phyloP scores from a whole-genome alignment of 2,329 filamentous ascomycete species.

The Ceratocystis colombiana region DNA sequence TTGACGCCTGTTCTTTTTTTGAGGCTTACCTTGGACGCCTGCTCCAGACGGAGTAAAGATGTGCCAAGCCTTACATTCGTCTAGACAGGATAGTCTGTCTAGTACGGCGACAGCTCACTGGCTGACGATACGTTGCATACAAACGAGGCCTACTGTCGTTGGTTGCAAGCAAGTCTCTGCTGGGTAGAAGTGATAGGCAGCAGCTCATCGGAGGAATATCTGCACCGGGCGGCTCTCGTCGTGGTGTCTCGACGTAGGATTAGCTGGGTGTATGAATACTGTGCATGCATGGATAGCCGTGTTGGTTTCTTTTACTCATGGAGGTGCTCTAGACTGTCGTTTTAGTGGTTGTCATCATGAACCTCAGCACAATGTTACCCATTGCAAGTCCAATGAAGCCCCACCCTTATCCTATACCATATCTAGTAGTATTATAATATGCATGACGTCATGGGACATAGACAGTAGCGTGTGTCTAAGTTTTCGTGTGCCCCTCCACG shows the following conservation, averaged over 20 bases:
- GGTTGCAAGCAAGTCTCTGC: neutral
- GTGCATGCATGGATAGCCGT: neutral
- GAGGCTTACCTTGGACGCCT: neutral
- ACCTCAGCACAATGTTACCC: neutral
- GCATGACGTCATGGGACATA: neutral
- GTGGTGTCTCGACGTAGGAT: neutral
- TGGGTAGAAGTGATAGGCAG: neutral
- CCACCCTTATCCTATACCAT: conserved; percentile 11
- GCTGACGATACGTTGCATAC: conserved; percentile 8
- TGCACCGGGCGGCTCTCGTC: neutral
- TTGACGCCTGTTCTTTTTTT: neutral
- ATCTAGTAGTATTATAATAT: neutral
- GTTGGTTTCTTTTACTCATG: neutral
- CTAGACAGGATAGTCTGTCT: neutral
- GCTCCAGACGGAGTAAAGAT: conserved; percentile 10
- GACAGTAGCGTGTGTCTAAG: neutral
- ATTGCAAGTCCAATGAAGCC: neutral
- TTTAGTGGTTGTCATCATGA: neutral
- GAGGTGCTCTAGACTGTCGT: neutral
- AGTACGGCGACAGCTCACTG: conserved; percentile 4
- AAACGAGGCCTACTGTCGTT: neutral
- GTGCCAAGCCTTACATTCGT: conserved; percentile 6
- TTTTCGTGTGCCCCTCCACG: conserved; percentile 3
- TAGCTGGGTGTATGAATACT: neutral
- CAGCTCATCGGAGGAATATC: neutral